Conservation (phyloP, 2,329 filamentous ascomycete genomes). For the Neonectria ditissima region DNA sequence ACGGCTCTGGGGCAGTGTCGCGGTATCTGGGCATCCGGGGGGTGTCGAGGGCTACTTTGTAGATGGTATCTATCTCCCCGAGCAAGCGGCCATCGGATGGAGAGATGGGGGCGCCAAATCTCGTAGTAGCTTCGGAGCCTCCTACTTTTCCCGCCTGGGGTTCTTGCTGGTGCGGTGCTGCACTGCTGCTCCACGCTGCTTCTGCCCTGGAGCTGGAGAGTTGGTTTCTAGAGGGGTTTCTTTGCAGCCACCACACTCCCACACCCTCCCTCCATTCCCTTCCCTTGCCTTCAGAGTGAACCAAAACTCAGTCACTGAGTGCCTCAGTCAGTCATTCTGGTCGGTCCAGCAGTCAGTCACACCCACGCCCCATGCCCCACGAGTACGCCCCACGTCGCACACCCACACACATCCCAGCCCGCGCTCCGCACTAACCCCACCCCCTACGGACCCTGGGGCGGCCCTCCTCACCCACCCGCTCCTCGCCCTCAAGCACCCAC, state of each 20-base stretch:
- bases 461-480: constrained; percentile 32
- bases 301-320: constrained; percentile 24
- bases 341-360: constrained; percentile 16
- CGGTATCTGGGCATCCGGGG: constrained; percentile 11
- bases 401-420: constrained; percentile 20
- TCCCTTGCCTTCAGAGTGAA: too few species aligned
- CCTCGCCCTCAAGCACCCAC: constrained; percentile 22
- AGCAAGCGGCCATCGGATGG: constrained; percentile 28
- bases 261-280: constrained; percentile 30
- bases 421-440: constrained; percentile 23
- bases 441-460: constrained; percentile 17
- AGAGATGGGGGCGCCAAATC: constrained; percentile 22
- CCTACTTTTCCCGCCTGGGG: constrained; percentile 46
- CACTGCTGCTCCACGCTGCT: neutral
- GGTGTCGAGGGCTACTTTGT: neutral
- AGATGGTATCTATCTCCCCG: constrained; percentile 27
- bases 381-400: constrained; percentile 25
- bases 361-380: constrained; percentile 36
- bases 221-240: constrained; percentile 21
- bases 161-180: constrained; percentile 16
- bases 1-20: constrained; percentile 8
- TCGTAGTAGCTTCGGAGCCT: constrained; percentile 37
- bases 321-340: constrained; percentile 9
- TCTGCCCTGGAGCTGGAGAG: constrained; percentile 25
- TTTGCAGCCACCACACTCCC: constrained; percentile 24